Evolutionary conservation across 2,329 filamentous ascomycete species (phyloP).

Genomic region (Aspergillus puulaauensis): DNA sequence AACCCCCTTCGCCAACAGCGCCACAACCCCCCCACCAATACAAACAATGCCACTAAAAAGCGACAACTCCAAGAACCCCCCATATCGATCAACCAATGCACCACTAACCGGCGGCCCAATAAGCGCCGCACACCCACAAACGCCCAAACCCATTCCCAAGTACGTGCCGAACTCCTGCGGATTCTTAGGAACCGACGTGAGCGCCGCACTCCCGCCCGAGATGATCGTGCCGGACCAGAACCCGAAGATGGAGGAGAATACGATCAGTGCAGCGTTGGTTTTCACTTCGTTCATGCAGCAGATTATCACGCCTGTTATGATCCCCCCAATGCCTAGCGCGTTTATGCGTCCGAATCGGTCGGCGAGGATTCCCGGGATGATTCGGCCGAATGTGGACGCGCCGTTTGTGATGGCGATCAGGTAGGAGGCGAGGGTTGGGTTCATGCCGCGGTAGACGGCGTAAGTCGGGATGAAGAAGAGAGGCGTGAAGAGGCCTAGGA

Average conservation of each 20-base stretch:
- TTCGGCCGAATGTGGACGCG: conserved; percentile 33
- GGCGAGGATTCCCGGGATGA: conserved; percentile 34
- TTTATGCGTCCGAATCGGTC: conserved; percentile 38
- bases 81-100: conserved; percentile 44
- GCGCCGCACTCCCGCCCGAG: conserved; percentile 36
- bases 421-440: conserved; percentile 24
- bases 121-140: conserved; percentile 43
- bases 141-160: conserved; percentile 38
- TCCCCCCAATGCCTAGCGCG: conserved; percentile 26
- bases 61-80: conserved; percentile 37
- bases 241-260: conserved; percentile 35
- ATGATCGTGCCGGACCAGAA: conserved; percentile 43
- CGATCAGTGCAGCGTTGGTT: conserved; percentile 27
- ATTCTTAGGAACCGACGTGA: conserved; percentile 30
- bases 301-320: conserved; percentile 27
- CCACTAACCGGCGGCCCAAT: conserved; percentile 52
- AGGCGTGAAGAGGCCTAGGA: conserved; percentile 28
- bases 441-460: conserved; percentile 18
- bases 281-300: conserved; percentile 33
- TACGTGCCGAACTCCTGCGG: conserved; percentile 37
- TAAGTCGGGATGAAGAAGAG: conserved; percentile 32
- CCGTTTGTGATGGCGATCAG: conserved; percentile 36
- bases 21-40: conserved; percentile 23
- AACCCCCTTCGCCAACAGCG: conserved; percentile 34
- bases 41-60: conserved; percentile 36